Evolutionary conservation across 352 stramenopile genomes (phyloP), one percentile per base, ranked within the genome.

Genomic region (Aphanomyces astaci): DNA sequence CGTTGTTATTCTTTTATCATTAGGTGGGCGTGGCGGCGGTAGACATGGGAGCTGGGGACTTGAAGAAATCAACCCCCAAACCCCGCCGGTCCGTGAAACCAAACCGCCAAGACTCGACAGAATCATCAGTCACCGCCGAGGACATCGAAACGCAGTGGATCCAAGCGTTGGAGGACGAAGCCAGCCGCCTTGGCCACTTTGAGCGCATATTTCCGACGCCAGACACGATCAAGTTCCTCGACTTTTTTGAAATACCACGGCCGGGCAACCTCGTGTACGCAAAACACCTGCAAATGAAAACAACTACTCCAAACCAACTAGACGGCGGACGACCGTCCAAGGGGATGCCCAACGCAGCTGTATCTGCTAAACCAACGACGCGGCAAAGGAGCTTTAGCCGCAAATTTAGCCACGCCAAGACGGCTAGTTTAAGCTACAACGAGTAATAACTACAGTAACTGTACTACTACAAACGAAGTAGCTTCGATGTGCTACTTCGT

Each of bases 161-260:
- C 1, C 76, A 81, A 24, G 72, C 81, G 48, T 52, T 77, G 0
- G 76, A 90, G 52, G 82, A 88, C 72, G 84, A 94, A 40, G 67
- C 83, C 5, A 72, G 77, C 1, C 78, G 86, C 9, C 68, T 72
- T 1, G 84, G 82, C 2, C 80, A 94, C 55, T 94, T 94, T 63
- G 75, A 78, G 54, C 77, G 84, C 0, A 87, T 94, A 40, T 94
- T 91, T 55, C 86, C 86, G 1, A 90, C 78, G 3, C 2, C 75
- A 0, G 59, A 79, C 10, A 81, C 83, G 2, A 83, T 79, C 46
- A 73, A 80, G n/a, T 89, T 91, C 46, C 66, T 75, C 2, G 49
- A 69, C 2, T 67, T 89, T 30, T 89, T 92, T 45, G 81, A 90
- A 56, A 79, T 72, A 0, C 63, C 64, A 13, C 73, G 83, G 0